Evolutionary conservation across 2,329 filamentous ascomycete species (phyloP), one percentile per base, ranked within the genome.

Genomic region (Fusarium torulosum): DNA sequence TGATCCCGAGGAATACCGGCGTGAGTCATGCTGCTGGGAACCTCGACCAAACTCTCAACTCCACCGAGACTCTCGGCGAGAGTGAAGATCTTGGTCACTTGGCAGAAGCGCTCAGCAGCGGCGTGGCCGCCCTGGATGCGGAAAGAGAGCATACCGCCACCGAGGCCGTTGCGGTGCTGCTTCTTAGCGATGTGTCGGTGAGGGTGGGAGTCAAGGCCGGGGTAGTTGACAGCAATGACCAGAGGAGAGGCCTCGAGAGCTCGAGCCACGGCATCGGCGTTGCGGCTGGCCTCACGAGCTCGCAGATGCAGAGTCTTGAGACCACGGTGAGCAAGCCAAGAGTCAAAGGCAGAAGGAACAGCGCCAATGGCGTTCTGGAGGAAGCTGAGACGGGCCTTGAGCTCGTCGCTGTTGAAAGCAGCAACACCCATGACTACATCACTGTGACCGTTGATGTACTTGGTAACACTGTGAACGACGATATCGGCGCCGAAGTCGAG

Each of bases 371-470:
- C 96, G 82, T 99, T 99, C 79, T 99, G 96, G 38, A 99, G 86
- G 85, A 98, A 99, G 51, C 88, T 84, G 21, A 99, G 87, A 41
- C 92, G 89, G 66, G 90, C 83, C 76, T 90, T 89, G 71, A 99
- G 85, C 19, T 88, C 86, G 57, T 93, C 89, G 29, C 91, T 92
- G 86, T 97, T 98, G 87, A 97, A 96, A 50, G 96, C 96, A 45
- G 94, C 95, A 29, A 96, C 91, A 70, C 96, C 96, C 96, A 99
- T 99, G 74, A 98, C 90, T 10, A 99, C 96, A 79, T 99, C 96
- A 77, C 89, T 87, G 83, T 99, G 96, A 50, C 96, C 96, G 79
- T 98, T 98, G 83, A 99, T 98, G 83, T 98, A 99, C 83, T 99
- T 99, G 43, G 96, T 99, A 56, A 99, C 96, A 55, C 90, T 94